Evolutionary conservation across 805 yeast genomes (phyloP).

Genomic region (Lachancea lanzarotensis): DNA sequence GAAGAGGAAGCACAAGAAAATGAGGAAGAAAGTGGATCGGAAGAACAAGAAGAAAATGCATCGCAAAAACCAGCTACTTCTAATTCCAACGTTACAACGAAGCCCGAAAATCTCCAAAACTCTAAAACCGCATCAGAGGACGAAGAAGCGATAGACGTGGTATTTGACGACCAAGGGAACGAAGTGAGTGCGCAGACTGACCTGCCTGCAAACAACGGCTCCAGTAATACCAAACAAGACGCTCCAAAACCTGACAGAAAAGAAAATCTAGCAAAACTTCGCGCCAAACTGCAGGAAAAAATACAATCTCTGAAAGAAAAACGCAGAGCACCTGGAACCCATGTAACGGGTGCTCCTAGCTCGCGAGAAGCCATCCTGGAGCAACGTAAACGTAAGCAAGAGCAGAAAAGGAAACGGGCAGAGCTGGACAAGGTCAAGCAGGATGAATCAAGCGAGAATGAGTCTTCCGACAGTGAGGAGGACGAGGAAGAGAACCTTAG

Average conservation of each 20-base stretch:
- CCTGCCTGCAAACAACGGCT: background rate
- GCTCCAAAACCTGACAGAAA: conserved; percentile 29
- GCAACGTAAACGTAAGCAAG: conserved; percentile 47
- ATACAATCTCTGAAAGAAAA: conserved; percentile 64
- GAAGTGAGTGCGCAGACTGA: conserved; percentile 26
- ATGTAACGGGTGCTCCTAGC: conserved; percentile 70
- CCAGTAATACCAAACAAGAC: conserved; percentile 10
- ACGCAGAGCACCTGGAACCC: conserved; percentile 89
- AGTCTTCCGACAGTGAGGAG: conserved; percentile 29
- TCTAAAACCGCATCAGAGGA: conserved; percentile 16
- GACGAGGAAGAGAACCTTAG: conserved; percentile 18
- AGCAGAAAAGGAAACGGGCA: conserved; percentile 30
- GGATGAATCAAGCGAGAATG: conserved; percentile 29
- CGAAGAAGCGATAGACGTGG: conserved; percentile 34
- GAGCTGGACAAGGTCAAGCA: conserved; percentile 38
- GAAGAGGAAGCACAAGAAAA: conserved; percentile 21
- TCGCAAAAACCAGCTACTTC: no score
- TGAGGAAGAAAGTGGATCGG: conserved; percentile 8
- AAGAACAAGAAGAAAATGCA: conserved; percentile 9
- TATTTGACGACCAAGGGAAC: conserved; percentile 72
- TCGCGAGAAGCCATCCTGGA: conserved; percentile 75
- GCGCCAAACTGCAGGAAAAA: conserved; percentile 71
- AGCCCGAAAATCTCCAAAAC: background rate
- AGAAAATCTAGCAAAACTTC: conserved; percentile 56
- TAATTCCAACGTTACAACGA: no score